Percentiles rank a stretch among this genome's conserved stretches.
phyloP scores from a whole-genome alignment of 2,329 filamentous ascomycete genomes.

The Clonostachys chloroleuca region DNA sequence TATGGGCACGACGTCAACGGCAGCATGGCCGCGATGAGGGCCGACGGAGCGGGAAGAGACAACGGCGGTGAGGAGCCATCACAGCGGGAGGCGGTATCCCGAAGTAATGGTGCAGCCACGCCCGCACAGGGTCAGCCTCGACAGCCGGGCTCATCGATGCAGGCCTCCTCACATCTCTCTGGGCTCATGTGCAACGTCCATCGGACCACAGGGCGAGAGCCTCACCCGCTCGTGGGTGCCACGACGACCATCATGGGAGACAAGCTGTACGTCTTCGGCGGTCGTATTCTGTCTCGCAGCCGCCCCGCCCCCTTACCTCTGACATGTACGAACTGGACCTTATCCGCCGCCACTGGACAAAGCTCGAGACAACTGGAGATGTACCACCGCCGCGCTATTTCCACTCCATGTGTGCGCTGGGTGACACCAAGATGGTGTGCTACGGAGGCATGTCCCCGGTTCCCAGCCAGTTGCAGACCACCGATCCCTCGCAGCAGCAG shows the following conservation, averaged over 20 bases:
- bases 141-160: conserved; percentile 31
- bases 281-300: conserved; percentile 78
- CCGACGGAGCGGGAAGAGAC: conserved; percentile 26
- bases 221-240: conserved; percentile 86
- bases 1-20: conserved; percentile 31
- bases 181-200: conserved; percentile 69
- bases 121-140: too few species aligned
- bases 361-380: conserved; percentile 78
- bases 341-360: conserved; percentile 88
- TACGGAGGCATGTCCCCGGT: conserved; percentile 97
- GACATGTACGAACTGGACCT: conserved; percentile 93
- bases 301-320: conserved; percentile 74
- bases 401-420: conserved; percentile 89
- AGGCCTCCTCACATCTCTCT: conserved; percentile 54
- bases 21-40: conserved; percentile 35
- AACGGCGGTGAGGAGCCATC: conserved; percentile 45
- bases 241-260: conserved; percentile 94
- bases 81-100: too few species aligned
- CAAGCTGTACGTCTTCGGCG: conserved; percentile 95
- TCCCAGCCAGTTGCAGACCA: conserved; percentile 38
- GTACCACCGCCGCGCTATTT: conserved; percentile 91
- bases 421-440: conserved; percentile 94
- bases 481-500: conserved; percentile 23
- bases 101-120: too few species aligned
- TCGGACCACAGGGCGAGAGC: conserved; percentile 85